phyloP scores from a whole-genome alignment of 2,329 filamentous ascomycete genomes.

The Rutstroemia sp. region DNA sequence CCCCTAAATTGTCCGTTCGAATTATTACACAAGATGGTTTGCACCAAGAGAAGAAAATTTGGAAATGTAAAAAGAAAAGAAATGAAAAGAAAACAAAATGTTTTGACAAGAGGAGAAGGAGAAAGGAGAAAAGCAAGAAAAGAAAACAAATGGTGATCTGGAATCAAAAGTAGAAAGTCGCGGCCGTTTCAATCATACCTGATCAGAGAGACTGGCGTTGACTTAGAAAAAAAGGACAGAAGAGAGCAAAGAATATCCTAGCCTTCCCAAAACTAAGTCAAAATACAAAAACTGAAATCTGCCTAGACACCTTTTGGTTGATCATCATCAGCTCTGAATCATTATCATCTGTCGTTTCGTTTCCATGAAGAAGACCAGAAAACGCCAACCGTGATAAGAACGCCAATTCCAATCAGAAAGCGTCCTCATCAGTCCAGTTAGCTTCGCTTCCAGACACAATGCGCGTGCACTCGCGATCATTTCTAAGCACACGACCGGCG shows the following conservation, averaged over 20 bases:
- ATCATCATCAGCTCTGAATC: too few relatives aligned
- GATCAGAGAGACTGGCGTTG: too few relatives aligned
- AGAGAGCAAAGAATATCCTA: slow-evolving; percentile 5
- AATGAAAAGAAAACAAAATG: too few relatives aligned
- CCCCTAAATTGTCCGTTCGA: too few relatives aligned
- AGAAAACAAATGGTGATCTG: neutral
- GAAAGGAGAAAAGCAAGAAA: neutral
- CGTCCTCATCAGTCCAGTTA: slow-evolving; percentile 59
- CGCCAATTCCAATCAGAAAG: slow-evolving; percentile 33
- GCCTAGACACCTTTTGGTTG: neutral
- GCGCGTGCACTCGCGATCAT: slow-evolving; percentile 53
- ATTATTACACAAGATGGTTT: too few relatives aligned
- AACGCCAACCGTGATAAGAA: neutral
- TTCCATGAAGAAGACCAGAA: neutral
- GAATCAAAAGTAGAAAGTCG: too few relatives aligned
- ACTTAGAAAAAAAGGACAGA: neutral
- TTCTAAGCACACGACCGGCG: slow-evolving; percentile 38
- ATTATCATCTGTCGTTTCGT: too few relatives aligned
- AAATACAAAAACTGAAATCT: slow-evolving; percentile 3
- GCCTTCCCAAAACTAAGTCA: neutral
- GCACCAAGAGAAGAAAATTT: neutral
- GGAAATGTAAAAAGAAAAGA: neutral
- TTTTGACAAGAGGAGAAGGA: neutral
- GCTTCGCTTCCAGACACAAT: slow-evolving; percentile 55
- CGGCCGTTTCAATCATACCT: slow-evolving; percentile 4